phyloP scores from a whole-genome alignment of 2,329 filamentous ascomycete genomes.

The Colletotrichum sidae region DNA sequence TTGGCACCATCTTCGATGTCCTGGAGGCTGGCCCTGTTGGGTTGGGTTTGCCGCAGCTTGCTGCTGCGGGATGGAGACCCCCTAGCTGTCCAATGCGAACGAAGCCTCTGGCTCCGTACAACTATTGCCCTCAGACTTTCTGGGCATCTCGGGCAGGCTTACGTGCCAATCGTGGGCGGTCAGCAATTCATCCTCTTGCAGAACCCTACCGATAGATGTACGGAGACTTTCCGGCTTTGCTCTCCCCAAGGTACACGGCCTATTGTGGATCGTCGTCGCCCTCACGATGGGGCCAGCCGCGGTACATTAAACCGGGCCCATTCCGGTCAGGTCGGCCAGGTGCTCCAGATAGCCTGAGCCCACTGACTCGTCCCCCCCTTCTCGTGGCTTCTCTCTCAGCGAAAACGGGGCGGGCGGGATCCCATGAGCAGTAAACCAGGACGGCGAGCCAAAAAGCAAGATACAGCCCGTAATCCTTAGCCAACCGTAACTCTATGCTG shows the following conservation, averaged over 20 bases:
- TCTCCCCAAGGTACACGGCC: conserved; percentile 9
- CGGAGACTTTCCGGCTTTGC: conserved; percentile 31
- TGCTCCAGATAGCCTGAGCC: not conserved
- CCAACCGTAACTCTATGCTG: conserved; percentile 31
- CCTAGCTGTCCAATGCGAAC: conserved; percentile 16
- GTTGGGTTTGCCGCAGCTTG: conserved; percentile 30
- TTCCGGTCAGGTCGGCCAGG: conserved; percentile 9
- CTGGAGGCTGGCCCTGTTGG: not conserved
- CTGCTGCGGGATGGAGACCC: conserved; percentile 29
- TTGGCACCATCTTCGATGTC: conserved; percentile 22
- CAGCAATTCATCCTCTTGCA: conserved; percentile 1
- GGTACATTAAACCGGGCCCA: conserved; percentile 27
- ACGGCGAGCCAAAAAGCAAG: conserved; percentile 22
- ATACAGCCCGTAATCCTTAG: conserved; percentile 36
- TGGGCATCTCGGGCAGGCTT: conserved; percentile 13
- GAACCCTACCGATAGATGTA: conserved; percentile 30
- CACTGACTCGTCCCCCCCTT: conserved; percentile 30
- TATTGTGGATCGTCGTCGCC: not conserved
- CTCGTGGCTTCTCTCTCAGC: conserved; percentile 17
- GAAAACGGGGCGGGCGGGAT: conserved; percentile 21
- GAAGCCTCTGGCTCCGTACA: conserved; percentile 20
- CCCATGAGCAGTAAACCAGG: conserved; percentile 8
- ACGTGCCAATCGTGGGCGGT: conserved; percentile 19
- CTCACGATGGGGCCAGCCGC: conserved; percentile 21
- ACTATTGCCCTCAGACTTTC: conserved; percentile 10